Conservation (phyloP, 1,284 basidiomycete species). For the Anthracocystis walkeri region DNA sequence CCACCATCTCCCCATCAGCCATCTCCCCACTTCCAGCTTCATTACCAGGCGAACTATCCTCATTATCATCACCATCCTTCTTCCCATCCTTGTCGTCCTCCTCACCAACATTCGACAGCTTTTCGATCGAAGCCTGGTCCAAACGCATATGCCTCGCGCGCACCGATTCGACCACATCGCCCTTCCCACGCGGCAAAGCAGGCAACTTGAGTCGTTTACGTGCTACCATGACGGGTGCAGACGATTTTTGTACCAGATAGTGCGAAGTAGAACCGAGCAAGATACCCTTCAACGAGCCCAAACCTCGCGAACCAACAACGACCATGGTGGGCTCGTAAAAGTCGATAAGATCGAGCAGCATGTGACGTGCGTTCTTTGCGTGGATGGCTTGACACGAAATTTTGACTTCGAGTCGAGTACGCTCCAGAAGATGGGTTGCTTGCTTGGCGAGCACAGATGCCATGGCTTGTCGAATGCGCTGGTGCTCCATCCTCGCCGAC, state of each 20-base stretch:
- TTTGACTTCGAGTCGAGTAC: slow-evolving; percentile 86
- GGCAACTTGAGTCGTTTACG: slow-evolving; percentile 65
- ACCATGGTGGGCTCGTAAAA: slow-evolving; percentile 90
- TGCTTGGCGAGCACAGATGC: slow-evolving; percentile 86
- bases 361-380: slow-evolving; percentile 87
- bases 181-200: slow-evolving; percentile 63
- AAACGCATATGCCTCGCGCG: slow-evolving; percentile 63
- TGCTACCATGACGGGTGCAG: slow-evolving; percentile 85
- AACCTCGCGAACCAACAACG: slow-evolving; percentile 92
- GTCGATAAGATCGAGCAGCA: slow-evolving; percentile 90
- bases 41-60: slow-evolving; percentile 22
- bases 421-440: slow-evolving; percentile 86
- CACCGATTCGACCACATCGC: slow-evolving; percentile 66
- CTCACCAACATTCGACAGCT: slow-evolving; percentile 43
- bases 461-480: slow-evolving; percentile 91
- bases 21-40: not conserved
- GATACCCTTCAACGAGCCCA: slow-evolving; percentile 90
- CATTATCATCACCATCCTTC: slow-evolving; percentile 3
- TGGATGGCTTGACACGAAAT: slow-evolving; percentile 95
- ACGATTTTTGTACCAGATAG: slow-evolving; percentile 93
- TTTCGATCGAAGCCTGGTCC: slow-evolving; percentile 67
- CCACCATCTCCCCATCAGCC: not conserved
- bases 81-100: slow-evolving; percentile 19
- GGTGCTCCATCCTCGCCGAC: slow-evolving; percentile 80
- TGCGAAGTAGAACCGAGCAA: slow-evolving; percentile 96